These are phyloP conservation scores for Eucalyptus lansdowneana DNA, from an alignment of 345 rosid genomes.

Conservation along the genomic window DNA sequence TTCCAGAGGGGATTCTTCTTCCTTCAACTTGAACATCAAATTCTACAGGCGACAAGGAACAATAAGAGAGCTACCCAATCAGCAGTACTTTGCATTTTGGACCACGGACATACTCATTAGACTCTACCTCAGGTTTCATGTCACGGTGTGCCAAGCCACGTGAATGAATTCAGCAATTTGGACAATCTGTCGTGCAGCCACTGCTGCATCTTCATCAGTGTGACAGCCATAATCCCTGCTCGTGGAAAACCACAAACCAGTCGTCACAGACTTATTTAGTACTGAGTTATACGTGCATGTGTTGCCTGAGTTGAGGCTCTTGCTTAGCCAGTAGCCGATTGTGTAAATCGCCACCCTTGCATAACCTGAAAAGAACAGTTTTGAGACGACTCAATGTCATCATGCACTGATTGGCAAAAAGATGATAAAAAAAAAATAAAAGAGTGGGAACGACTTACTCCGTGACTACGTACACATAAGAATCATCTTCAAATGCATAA, in stretches of 20 bases:
- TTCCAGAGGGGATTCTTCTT: constrained; percentile 24
- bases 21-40: constrained; percentile 27
- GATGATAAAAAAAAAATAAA: background rate
- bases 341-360: constrained; percentile 37
- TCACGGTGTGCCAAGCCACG: constrained; percentile 41
- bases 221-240: constrained; percentile 38
- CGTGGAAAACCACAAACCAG: background rate
- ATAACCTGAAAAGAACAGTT: constrained; percentile 9
- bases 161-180: constrained; percentile 31
- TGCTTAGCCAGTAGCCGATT: constrained; percentile 24
- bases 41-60: constrained; percentile 1
- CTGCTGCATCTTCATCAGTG: constrained; percentile 71
- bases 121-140: constrained; percentile 38
- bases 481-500: constrained; percentile 43
- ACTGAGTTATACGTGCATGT: background rate
- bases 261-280: background rate
- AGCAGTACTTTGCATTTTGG: background rate
- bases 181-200: constrained; percentile 71
- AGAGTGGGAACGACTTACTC: constrained; percentile 12
- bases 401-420: background rate
- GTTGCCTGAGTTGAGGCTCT: background rate
- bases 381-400: background rate
- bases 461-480: constrained; percentile 20
- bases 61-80: background rate
- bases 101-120: background rate